Base-by-base conservation (phyloP, 306 rosid species). In the Cicer bijugum region DNA sequence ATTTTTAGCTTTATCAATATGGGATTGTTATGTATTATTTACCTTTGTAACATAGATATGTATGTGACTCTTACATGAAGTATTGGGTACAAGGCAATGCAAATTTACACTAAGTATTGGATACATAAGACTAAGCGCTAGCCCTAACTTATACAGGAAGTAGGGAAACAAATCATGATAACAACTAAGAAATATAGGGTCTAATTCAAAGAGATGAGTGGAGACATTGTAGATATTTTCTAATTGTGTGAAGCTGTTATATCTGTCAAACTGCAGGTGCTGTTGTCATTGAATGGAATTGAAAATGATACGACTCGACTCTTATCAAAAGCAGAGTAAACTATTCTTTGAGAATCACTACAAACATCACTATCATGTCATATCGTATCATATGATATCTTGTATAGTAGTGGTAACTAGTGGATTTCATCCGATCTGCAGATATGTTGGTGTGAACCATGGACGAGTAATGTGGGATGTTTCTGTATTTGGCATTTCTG, bases 241-340 rank as follows among this genome's bases (percentile, higher is more conserved):
- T 59, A 59, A 12, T 6, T 35, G 66, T 56, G 66, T 23, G 17
- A 59, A 12, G 43, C 57, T 43, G 51, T 35, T 65, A 58, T 65
- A 48, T 63, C 51, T 83, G 65, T 78, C 14, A 12, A 53, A 23
- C 28, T 81, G 78, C 88, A 94, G 98, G 88, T 91, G 65, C 90
- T 94, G 42, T 79, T 82, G 20, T 89, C 97, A 12, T 77, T 91
- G 71, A 83, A 91, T 82, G 88, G 90, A 81, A 86, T 94, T 67
- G 84, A 82, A 78, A 78, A 86, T 85, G 83, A 77, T 65, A 66
- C 81, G n/a, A 78, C 82, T 66, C 85, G 98, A 63, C 79, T 91
- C 68, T 39, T 76, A 40, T 91, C 93, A 69, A 94, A 94, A 82
- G 89, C 87, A 44, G 91, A 91, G 98, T 94, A 88, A 72, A 94